phyloP scores from a whole-genome alignment of 2,329 filamentous ascomycete species.

The Teratosphaeria nubilosa region DNA sequence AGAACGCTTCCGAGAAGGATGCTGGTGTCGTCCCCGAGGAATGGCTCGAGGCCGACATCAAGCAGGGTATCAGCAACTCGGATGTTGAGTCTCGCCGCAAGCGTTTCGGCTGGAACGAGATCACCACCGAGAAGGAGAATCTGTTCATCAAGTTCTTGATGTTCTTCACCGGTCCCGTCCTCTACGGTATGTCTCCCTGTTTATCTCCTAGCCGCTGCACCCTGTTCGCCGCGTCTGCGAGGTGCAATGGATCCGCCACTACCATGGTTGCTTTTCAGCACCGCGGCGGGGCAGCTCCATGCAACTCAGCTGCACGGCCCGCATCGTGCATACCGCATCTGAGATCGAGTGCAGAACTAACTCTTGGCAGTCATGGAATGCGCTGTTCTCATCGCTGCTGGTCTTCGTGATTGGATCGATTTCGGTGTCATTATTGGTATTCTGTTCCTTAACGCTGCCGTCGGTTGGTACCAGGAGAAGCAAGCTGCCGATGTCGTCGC shows the following conservation, averaged over 20 bases:
- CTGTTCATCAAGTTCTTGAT: slow-evolving; percentile 63
- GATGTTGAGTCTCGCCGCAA: slow-evolving; percentile 57
- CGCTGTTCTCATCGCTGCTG: slow-evolving; percentile 61
- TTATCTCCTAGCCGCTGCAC: too few relatives aligned
- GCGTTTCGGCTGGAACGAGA: slow-evolving; percentile 60
- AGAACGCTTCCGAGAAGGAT: slow-evolving; percentile 20
- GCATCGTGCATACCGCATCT: slow-evolving; percentile 2
- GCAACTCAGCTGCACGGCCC: slow-evolving; percentile 16
- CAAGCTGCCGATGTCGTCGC: slow-evolving; percentile 69
- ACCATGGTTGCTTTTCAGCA: slow-evolving; percentile 10
- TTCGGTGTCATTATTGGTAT: slow-evolving; percentile 70
- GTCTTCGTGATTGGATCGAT: slow-evolving; percentile 68
- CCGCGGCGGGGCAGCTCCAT: slow-evolving; percentile 9
- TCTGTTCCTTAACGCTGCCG: slow-evolving; percentile 61
- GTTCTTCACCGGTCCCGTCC: slow-evolving; percentile 67
- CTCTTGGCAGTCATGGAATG: slow-evolving; percentile 58
- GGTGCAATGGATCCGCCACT: slow-evolving; percentile 13
- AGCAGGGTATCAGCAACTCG: slow-evolving; percentile 47
- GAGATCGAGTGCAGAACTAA: slow-evolving; percentile 11
- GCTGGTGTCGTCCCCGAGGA: slow-evolving; percentile 48
- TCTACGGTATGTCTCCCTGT: slow-evolving; percentile 52
- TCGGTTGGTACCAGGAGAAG: slow-evolving; percentile 76
- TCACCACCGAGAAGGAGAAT: slow-evolving; percentile 65
- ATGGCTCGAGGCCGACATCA: slow-evolving; percentile 59
- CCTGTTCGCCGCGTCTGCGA: slow-evolving; percentile 8